These are phyloP conservation scores for Puccinia hordei DNA, from an alignment of 1,284 basidiomycete species.

Conservation along the genomic window DNA sequence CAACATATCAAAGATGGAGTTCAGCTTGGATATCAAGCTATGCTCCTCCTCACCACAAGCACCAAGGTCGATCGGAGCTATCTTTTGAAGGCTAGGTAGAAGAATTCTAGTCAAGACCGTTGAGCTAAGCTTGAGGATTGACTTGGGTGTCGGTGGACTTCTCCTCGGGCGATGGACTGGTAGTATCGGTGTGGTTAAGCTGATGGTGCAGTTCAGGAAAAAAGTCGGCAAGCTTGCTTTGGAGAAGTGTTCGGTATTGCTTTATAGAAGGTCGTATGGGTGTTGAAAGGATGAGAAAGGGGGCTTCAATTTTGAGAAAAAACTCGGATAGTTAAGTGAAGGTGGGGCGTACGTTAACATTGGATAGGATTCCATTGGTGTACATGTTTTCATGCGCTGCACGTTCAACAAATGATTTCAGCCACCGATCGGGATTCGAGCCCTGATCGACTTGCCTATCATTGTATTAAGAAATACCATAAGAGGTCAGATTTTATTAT, in stretches of 20 bases:
- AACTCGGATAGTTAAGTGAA: background rate
- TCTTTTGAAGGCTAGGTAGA: too few species aligned
- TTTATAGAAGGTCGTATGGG: background rate
- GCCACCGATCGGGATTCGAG: constrained; percentile 44
- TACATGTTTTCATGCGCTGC: constrained; percentile 50
- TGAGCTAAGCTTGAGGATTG: background rate
- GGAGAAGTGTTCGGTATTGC: constrained; percentile 26
- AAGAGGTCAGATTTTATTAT: background rate
- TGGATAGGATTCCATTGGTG: constrained; percentile 45
- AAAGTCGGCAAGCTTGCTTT: constrained; percentile 25
- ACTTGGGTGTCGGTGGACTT: background rate
- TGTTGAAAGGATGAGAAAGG: background rate
- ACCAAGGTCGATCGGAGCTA: too few species aligned
- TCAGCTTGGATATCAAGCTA: too few species aligned
- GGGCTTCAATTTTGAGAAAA: background rate
- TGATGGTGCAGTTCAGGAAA: constrained; percentile 38
- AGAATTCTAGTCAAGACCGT: background rate
- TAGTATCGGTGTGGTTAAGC: background rate
- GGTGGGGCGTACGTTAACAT: constrained; percentile 11
- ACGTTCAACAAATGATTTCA: constrained; percentile 45
- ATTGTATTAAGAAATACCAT: background rate
- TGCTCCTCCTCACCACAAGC: too few species aligned
- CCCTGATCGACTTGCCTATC: constrained; percentile 43
- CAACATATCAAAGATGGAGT: too few species aligned
- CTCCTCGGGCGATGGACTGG: background rate